Conservation (phyloP, 257 asterid genomes). For the Agastache rugosa region DNA sequence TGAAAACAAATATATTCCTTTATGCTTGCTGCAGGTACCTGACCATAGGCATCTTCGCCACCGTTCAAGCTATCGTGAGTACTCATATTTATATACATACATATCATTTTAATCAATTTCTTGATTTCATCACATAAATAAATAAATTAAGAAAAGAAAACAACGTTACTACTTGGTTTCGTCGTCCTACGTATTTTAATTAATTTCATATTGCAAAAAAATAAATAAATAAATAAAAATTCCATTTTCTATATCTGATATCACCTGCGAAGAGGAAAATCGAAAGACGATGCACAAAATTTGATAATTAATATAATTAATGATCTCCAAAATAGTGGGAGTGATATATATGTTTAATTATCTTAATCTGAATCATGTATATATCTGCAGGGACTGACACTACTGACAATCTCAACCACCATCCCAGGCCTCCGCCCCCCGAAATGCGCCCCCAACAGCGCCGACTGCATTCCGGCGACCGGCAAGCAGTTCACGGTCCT, state of each 20-base stretch:
- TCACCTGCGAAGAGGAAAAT: constrained; percentile 29
- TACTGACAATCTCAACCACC: constrained; percentile 71
- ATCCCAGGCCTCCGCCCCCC: constrained; percentile 78
- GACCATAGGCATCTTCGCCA: constrained; percentile 76
- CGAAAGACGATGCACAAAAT: not conserved
- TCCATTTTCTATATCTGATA: not conserved
- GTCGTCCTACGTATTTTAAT: not conserved
- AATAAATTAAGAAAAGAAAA: not conserved
- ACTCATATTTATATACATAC: no score
- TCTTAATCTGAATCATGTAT: no score
- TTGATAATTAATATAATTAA: no score
- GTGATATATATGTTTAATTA: not conserved
- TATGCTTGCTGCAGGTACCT: constrained; percentile 53
- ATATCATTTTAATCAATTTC: no score
- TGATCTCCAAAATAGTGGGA: not conserved
- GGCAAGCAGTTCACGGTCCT: constrained; percentile 62
- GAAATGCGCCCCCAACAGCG: constrained; percentile 52
- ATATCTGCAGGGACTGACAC: constrained; percentile 60
- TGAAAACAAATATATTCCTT: not conserved
- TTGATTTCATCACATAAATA: not conserved
- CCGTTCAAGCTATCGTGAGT: constrained; percentile 78
- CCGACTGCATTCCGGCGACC: constrained; percentile 63
- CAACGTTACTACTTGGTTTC: not conserved
- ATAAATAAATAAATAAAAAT: no score
- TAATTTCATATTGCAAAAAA: not conserved